Evolutionary conservation across 192 early-diverging fungal genomes (phyloP).

Genomic region (Paraglomus brasilianum): DNA sequence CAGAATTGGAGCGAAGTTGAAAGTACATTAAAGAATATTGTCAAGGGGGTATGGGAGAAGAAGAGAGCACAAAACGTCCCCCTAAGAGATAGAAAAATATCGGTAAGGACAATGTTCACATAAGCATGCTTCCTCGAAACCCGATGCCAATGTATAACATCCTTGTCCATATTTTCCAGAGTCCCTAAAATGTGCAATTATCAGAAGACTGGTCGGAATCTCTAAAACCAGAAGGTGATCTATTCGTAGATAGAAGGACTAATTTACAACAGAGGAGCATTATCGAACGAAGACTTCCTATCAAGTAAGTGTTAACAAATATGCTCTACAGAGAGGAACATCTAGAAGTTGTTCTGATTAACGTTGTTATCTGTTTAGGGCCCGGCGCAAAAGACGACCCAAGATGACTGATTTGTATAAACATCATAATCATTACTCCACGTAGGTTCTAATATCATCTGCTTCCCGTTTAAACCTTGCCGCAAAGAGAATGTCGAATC

Average conservation of each 20-base stretch:
- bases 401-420: too few species aligned
- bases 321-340: too few species aligned
- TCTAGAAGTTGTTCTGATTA: too few species aligned
- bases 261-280: conserved; percentile 55
- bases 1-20: conserved; percentile 40
- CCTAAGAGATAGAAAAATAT: conserved; percentile 43
- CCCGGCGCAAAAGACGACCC: too few species aligned
- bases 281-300: conserved; percentile 50
- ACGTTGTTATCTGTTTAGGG: too few species aligned
- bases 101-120: conserved; percentile 32
- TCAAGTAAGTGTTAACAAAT: conserved; percentile 41
- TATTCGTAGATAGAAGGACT: conserved; percentile 55
- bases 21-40: conserved; percentile 35
- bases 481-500: too few species aligned
- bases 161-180: not conserved
- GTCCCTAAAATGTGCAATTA: conserved; percentile 44
- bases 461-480: too few species aligned
- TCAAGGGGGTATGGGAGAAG: conserved; percentile 40
- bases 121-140: conserved; percentile 28
- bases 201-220: not conserved
- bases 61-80: conserved; percentile 40
- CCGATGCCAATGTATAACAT: not conserved
- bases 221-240: conserved; percentile 54
- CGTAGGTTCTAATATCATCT: too few species aligned
- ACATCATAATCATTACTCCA: too few species aligned